Evolutionary conservation across 768 basidiomycete species (phyloP).

Genomic region (Phaeolepiota aurea): DNA sequence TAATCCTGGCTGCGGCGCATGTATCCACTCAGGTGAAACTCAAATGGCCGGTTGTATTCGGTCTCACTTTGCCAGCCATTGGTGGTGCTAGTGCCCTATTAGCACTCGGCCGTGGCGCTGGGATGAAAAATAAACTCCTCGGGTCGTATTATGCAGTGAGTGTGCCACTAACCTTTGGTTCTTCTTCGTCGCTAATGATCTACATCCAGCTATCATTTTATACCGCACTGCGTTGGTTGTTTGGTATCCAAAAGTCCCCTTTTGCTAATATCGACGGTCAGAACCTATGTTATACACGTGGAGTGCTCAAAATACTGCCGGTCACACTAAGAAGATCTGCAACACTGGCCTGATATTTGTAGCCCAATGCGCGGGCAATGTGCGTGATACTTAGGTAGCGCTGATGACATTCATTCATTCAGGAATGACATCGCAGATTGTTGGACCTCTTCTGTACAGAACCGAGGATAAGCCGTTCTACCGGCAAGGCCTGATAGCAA

Average conservation of each 20-base stretch:
- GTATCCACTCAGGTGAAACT: constrained; percentile 27
- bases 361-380: constrained; percentile 38
- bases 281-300: constrained; percentile 34
- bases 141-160: constrained; percentile 32
- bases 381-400: constrained; percentile 7
- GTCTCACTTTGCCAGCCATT: constrained; percentile 27
- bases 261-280: constrained; percentile 4
- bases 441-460: constrained; percentile 28
- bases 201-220: constrained; percentile 22
- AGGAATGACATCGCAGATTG: constrained; percentile 22
- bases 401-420: background rate
- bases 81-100: constrained; percentile 26
- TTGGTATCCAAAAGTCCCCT: background rate
- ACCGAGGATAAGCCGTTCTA: constrained; percentile 29
- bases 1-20: constrained; percentile 25
- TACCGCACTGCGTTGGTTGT: constrained; percentile 23
- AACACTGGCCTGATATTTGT: constrained; percentile 35
- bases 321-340: constrained; percentile 32
- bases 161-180: constrained; percentile 15
- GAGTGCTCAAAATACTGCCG: constrained; percentile 31
- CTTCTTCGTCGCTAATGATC: constrained; percentile 27
- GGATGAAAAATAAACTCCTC: constrained; percentile 19
- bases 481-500: constrained; percentile 26
- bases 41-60: constrained; percentile 30
- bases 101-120: constrained; percentile 20